phyloP scores from a whole-genome alignment of 225 moss, liverwort and hornwort species.

The Bryoerythrophyllum caledonicum region DNA sequence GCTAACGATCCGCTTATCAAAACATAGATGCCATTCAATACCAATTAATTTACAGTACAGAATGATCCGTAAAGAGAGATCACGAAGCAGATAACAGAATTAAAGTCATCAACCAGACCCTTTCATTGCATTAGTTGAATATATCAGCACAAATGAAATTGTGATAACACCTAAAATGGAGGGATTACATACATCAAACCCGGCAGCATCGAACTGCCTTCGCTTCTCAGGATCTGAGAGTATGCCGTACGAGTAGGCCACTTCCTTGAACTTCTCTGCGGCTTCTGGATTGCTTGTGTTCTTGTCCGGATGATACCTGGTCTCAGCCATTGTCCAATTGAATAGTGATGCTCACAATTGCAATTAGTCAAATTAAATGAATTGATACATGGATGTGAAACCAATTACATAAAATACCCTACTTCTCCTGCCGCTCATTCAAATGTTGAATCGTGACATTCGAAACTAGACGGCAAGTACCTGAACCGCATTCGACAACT shows the following conservation, averaged over 20 bases:
- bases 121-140: neutral
- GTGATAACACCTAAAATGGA: neutral
- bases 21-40: too few relatives aligned
- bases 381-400: too few relatives aligned
- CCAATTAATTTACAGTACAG: too few relatives aligned
- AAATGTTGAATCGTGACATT: neutral
- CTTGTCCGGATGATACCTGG: constrained; percentile 99
- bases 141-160: constrained; percentile 2
- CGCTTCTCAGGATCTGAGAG: constrained; percentile 96
- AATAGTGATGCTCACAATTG: too few relatives aligned
- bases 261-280: constrained; percentile 96
- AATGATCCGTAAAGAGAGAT: too few relatives aligned
- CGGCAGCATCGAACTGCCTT: constrained; percentile 89
- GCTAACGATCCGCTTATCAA: too few relatives aligned
- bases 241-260: constrained; percentile 92
- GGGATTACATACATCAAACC: constrained; percentile 73
- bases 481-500: neutral
- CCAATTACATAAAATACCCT: too few relatives aligned
- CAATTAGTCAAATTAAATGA: too few relatives aligned
- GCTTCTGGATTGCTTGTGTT: constrained; percentile 88
- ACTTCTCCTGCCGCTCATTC: too few relatives aligned
- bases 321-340: constrained; percentile 8
- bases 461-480: too few relatives aligned
- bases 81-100: too few relatives aligned
- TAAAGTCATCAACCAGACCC: too few relatives aligned